Base-by-base conservation (phyloP, 2,329 filamentous ascomycete genomes). In the Acephala macrosclerotiorum region DNA sequence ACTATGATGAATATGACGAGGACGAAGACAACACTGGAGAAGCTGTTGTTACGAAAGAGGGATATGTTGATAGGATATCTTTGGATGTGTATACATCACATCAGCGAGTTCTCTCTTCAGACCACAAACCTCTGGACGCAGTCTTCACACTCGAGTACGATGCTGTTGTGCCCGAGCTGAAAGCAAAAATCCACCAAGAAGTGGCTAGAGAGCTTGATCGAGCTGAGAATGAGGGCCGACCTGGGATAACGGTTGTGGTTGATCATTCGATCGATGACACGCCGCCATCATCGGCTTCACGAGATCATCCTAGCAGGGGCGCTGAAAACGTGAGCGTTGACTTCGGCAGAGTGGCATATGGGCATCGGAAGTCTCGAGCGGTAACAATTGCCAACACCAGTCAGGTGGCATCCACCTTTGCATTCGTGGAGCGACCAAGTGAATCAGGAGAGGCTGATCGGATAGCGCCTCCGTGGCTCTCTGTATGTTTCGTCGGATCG, bases 321-420 rank as follows among this genome's bases (percentile, higher is more conserved):
- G 76, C 75, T 18, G 77, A 81, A 35, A 87, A 87, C 1, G 86
- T 98, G 0, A 87, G 87, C 1, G 86, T 98, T 0, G 87, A 95
- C 73, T 96, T 98, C 76, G 94, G 94, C 0, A 81, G 89, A 3
- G 81, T 97, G 1, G 82, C 85, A 2, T 96, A 91, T 73, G 83
- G 90, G 45, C 86, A 90, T 66, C 86, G 83, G 8, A 87, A 91
- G 71, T 84, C 82, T 9, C 85, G 90, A 4, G 87, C 84, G 3
- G 77, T 98, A 51, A 98, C 94, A 0, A 87, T 99, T 63, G 96
- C 96, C 29, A 99, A 99, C 72, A 99, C 96, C 0, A 91, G 96
- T 2, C 86, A 93, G 33, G 93, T 96, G 0, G 79, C 89, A 2
- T 94, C 96, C 0, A 91, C 84, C 0, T 91, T 97, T 73, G 86